Base-by-base conservation (phyloP, 2,329 filamentous ascomycete genomes). In the Trichoderma aggressivum region DNA sequence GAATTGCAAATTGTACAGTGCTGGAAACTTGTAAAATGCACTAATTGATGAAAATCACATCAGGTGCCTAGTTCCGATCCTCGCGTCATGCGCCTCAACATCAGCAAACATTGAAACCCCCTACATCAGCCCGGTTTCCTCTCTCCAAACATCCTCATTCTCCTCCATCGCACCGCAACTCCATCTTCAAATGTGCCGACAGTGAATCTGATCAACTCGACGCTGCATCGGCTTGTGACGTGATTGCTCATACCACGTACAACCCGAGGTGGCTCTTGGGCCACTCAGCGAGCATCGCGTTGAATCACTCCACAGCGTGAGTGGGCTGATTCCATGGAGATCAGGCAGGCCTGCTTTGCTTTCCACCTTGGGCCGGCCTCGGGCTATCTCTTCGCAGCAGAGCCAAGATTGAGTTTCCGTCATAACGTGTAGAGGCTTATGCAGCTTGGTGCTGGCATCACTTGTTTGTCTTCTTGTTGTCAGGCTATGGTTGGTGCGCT, bases 231-330 rank as follows among this genome's bases (percentile, higher is more conserved):
- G 50, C 36, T 28, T 59, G 68, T 70, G 53, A 65, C 68, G 61
- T 70, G 68, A 70, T 70, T 58, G 60, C 68, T 70, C 59, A 65
- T 63, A 70, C 59, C 68, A 64, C 60, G 68, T 64, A 65, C 68
- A 36, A 70, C 53, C 28, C 21, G 68, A 63, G 61, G 28, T 18
- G 28, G 39, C 26, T 43, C 18, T 18, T 59, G 3, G 53, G 26
- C 68, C 68, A 70, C n/a, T 70, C 53, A 59, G 50, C 36, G 39
- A 34, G 43, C 68, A 34, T 70, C 36, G 28, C 24, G 26, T 53
- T 63, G 26, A 65, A 50, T 64, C 68, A 70, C 68, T 70, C 68
- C 68, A 70, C 68, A 64, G 39, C 11, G 18, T 26, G 28, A 30
- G 65, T 69, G 65, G 65, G 65, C 65, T 69, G 65, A 69, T 69